Conservation (phyloP, 441 rosid species). For the Euphorbia schlechtendalii region DNA sequence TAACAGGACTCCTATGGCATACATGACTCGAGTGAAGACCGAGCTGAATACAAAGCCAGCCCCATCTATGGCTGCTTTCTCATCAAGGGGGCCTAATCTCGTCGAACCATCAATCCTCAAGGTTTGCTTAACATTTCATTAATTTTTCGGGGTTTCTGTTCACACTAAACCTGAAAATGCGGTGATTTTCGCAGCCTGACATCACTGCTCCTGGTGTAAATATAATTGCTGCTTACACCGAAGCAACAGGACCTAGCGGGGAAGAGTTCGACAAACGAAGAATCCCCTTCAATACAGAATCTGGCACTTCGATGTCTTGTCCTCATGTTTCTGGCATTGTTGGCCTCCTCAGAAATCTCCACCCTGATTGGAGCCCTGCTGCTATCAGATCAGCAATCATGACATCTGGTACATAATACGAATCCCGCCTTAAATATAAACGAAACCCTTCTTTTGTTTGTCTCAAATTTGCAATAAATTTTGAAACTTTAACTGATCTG, state of each 20-base stretch:
- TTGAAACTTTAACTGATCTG: neutral
- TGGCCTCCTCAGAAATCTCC: constrained; percentile 45
- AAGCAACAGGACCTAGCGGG: constrained; percentile 29
- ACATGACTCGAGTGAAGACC: constrained; percentile 26
- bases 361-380: constrained; percentile 63
- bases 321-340: constrained; percentile 63
- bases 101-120: constrained; percentile 42
- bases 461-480: neutral
- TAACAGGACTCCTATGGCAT: constrained; percentile 25
- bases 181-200: constrained; percentile 40
- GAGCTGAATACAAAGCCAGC: constrained; percentile 35
- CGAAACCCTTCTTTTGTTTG: neutral
- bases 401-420: constrained; percentile 39
- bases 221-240: constrained; percentile 41
- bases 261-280: constrained; percentile 28
- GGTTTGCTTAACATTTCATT: constrained; percentile 1
- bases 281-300: constrained; percentile 25
- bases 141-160: neutral
- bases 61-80: constrained; percentile 51
- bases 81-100: constrained; percentile 54
- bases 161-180: neutral
- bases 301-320: constrained; percentile 72
- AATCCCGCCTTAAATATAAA: neutral
- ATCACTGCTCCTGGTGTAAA: constrained; percentile 58
- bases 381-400: constrained; percentile 57